Conservation (phyloP, 352 stramenopile species). For the Pythium dissotocum region DNA sequence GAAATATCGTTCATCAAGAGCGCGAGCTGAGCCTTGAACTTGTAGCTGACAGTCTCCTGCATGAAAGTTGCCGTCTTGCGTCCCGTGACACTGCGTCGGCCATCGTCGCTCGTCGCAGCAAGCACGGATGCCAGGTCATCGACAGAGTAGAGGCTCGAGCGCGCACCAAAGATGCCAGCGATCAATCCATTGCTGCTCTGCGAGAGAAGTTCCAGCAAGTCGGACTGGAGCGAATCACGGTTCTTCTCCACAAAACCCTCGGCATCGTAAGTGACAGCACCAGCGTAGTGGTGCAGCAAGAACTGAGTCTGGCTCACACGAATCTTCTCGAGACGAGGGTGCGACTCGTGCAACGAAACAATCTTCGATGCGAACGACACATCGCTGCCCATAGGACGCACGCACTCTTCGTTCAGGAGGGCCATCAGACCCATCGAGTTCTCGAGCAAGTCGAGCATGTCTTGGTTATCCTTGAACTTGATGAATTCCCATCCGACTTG, state of each 20-base stretch:
- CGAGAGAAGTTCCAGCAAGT: slow-evolving; percentile 69
- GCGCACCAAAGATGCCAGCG: slow-evolving; percentile 66
- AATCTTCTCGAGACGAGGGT: slow-evolving; percentile 78
- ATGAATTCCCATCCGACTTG: slow-evolving; percentile 79
- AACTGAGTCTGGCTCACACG: slow-evolving; percentile 78
- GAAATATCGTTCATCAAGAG: slow-evolving; percentile 88
- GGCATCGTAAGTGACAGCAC: slow-evolving; percentile 77
- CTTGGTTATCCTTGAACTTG: slow-evolving; percentile 89
- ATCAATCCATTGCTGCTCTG: slow-evolving; percentile 77
- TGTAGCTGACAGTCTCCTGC: slow-evolving; percentile 89
- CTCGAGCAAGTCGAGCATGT: slow-evolving; percentile 90
- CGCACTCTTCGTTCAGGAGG: slow-evolving; percentile 91
- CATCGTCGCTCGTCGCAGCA: slow-evolving; percentile 46
- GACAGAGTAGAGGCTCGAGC: slow-evolving; percentile 56
- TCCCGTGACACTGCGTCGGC: slow-evolving; percentile 39
- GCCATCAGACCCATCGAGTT: slow-evolving; percentile 89
- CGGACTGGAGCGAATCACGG: slow-evolving; percentile 80
- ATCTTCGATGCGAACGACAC: slow-evolving; percentile 89
- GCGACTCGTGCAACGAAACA: slow-evolving; percentile 74
- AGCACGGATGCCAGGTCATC: slow-evolving; percentile 56
- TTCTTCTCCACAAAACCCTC: slow-evolving; percentile 89
- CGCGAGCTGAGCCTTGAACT: slow-evolving; percentile 88
- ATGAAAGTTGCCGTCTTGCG: slow-evolving; percentile 84
- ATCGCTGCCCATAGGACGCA: slow-evolving; percentile 87
- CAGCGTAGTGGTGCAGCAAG: slow-evolving; percentile 82